Evolutionary conservation across 257 asterid genomes (phyloP).

Genomic region (Pogostemon cablin): DNA sequence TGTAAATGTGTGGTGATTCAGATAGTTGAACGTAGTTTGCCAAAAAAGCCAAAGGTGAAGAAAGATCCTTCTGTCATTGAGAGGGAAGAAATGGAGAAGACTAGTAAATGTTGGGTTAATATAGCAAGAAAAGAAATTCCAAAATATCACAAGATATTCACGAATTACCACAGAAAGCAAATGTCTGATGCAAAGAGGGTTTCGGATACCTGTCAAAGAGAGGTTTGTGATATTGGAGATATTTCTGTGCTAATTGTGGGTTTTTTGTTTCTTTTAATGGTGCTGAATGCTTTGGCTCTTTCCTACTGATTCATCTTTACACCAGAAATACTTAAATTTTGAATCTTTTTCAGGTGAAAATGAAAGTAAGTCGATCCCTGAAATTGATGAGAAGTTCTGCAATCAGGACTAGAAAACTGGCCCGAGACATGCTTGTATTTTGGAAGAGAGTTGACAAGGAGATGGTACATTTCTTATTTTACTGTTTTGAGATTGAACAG

Average conservation of each 20-base stretch:
- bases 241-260: slow-evolving; percentile 2
- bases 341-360: slow-evolving; percentile 68
- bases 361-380: slow-evolving; percentile 89
- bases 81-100: slow-evolving; percentile 88
- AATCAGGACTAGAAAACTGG: slow-evolving; percentile 83
- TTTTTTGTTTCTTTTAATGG: slow-evolving; percentile 19
- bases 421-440: slow-evolving; percentile 88
- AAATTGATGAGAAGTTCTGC: slow-evolving; percentile 91
- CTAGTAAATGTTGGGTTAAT: slow-evolving; percentile 74
- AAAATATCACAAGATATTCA: slow-evolving; percentile 77
- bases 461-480: slow-evolving; percentile 64
- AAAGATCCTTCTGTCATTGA: slow-evolving; percentile 87
- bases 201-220: slow-evolving; percentile 94
- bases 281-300: slow-evolving; percentile 18
- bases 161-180: slow-evolving; percentile 76
- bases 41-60: slow-evolving; percentile 72
- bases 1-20: slow-evolving; percentile 49
- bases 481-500: slow-evolving; percentile 16
- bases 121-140: slow-evolving; percentile 93
- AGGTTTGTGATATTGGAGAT: slow-evolving; percentile 49
- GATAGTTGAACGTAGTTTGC: slow-evolving; percentile 94
- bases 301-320: slow-evolving; percentile 25
- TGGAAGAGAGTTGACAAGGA: slow-evolving; percentile 99
- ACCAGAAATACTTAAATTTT: slow-evolving; percentile 24
- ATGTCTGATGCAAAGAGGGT: slow-evolving; percentile 85